phyloP scores from a whole-genome alignment of 768 basidiomycete species.

The Lentinula lateritia region DNA sequence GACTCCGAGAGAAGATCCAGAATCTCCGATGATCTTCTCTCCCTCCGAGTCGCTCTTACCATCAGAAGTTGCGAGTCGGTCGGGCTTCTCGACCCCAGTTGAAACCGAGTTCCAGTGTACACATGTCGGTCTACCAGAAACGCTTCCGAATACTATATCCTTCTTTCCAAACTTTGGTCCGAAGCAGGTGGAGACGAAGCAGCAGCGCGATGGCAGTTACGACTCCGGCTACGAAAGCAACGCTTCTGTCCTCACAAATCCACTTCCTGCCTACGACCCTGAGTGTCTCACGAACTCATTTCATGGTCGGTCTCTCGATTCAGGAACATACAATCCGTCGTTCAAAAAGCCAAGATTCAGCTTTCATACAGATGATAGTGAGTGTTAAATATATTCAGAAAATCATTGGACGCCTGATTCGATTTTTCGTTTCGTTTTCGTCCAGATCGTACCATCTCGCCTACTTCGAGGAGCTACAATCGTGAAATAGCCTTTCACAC shows the following conservation, averaged over 20 bases:
- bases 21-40: neutral
- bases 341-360: neutral
- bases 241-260: neutral
- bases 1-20: neutral
- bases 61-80: constrained; percentile 2
- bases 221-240: constrained; percentile 1
- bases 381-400: neutral
- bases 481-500: neutral
- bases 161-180: neutral
- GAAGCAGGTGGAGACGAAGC: neutral
- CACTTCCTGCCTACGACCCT: neutral
- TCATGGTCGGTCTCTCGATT: neutral
- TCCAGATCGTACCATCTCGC: neutral
- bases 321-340: neutral
- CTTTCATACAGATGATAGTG: neutral
- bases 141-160: neutral
- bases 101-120: neutral
- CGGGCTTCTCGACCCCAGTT: neutral
- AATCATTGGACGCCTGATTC: neutral
- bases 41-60: neutral
- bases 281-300: neutral
- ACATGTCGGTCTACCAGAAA: neutral
- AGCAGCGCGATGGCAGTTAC: neutral
- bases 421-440: neutral
- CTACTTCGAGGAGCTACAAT: neutral